Evolutionary conservation across 1,284 basidiomycete species (phyloP).

Genomic region (Ceratobasidium sp.): DNA sequence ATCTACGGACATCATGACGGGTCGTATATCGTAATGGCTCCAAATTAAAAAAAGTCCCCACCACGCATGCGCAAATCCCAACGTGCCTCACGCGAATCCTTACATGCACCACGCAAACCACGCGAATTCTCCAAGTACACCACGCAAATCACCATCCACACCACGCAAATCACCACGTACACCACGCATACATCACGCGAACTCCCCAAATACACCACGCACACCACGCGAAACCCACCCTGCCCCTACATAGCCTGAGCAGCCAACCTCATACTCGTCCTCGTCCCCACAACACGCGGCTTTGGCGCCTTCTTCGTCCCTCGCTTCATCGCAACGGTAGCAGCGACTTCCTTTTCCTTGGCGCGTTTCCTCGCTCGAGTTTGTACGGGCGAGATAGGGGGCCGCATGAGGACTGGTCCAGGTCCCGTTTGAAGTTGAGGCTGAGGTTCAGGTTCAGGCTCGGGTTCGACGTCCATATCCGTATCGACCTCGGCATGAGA

Average conservation of each 20-base stretch:
- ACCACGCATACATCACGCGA: too few relatives aligned
- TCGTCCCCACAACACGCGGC: neutral
- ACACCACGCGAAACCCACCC: too few relatives aligned
- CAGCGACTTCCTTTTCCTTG: conserved; percentile 12
- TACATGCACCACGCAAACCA: too few relatives aligned
- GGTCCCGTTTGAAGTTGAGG: too few relatives aligned
- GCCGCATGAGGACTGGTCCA: neutral
- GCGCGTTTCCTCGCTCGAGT: conserved; percentile 10
- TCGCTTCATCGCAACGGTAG: neutral
- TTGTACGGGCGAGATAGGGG: conserved; percentile 10
- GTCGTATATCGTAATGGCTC: neutral
- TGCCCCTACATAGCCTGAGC: neutral
- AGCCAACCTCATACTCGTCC: conserved; percentile 4
- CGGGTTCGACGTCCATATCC: conserved; percentile 2
- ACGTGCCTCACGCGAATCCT: too few relatives aligned
- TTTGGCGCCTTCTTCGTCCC: neutral
- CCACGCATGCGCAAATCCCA: too few relatives aligned
- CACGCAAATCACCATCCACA: too few relatives aligned
- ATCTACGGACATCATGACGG: conserved; percentile 5
- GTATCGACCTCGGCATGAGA: conserved; percentile 16
- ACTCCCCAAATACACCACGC: too few relatives aligned
- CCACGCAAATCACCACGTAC: too few relatives aligned
- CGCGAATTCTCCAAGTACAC: too few relatives aligned
- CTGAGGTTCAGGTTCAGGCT: too few relatives aligned
- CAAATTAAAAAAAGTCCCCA: neutral